A percentile compares a stretch with the other conserved stretches of the same genome.
These are phyloP conservation scores for Nothomitra cinnamomea DNA, from an alignment of 2,329 filamentous ascomycete species.

Conservation along the genomic window DNA sequence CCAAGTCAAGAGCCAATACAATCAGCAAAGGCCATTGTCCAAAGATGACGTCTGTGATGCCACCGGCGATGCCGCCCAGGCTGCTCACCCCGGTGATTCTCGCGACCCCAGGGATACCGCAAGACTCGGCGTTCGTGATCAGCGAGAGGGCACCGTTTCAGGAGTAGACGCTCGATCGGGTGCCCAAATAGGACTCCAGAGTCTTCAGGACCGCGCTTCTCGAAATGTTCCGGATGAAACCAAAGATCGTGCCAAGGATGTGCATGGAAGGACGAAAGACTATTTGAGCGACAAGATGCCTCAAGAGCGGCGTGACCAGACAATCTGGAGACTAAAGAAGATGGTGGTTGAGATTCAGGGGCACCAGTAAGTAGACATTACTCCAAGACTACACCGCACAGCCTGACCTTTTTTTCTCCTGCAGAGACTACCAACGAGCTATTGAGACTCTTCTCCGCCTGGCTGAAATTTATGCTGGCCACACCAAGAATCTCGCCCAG, in stretches of 20 bases:
- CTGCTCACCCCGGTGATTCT: conserved; percentile 37
- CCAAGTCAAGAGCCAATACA: conserved; percentile 44
- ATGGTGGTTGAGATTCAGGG: conserved; percentile 95
- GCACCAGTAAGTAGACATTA: conserved; percentile 39
- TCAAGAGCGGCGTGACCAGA: conserved; percentile 80
- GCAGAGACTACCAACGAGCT: conserved; percentile 53
- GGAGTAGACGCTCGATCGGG: conserved; percentile 36
- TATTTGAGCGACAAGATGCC: conserved; percentile 82
- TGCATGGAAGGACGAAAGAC: conserved; percentile 38
- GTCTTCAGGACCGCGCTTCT: conserved; percentile 37
- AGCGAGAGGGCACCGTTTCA: conserved; percentile 27
- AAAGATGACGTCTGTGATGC: conserved; percentile 44
- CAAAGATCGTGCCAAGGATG: conserved; percentile 28
- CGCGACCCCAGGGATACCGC: conserved; percentile 38
- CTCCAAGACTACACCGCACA: not conserved
- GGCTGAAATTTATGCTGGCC: conserved; percentile 68
- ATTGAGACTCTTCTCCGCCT: conserved; percentile 72
- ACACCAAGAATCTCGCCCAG: conserved; percentile 47
- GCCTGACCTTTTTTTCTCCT: not conserved
- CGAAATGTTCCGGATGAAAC: conserved; percentile 48
- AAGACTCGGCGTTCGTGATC: conserved; percentile 31
- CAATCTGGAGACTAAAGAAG: conserved; percentile 88
- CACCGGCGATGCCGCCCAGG: conserved; percentile 37
- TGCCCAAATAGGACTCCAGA: conserved; percentile 25
- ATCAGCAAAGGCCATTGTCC: conserved; percentile 36